phyloP scores from a whole-genome alignment of 2,329 filamentous ascomycete genomes.

The Colletotrichum siamense region DNA sequence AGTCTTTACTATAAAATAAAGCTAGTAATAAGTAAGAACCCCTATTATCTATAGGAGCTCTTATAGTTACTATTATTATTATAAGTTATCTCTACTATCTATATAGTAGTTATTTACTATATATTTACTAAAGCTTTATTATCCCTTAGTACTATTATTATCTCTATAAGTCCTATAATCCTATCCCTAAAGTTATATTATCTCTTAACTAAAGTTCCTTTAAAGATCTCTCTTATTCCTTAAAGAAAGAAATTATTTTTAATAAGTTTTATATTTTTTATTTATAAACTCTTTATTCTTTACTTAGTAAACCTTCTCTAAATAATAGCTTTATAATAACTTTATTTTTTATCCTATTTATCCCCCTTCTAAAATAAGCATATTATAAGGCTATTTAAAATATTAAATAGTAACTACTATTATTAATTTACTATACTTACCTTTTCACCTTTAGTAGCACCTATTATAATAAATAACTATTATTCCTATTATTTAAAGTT shows the following conservation, averaged over 20 bases:
- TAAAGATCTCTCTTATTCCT: not conserved
- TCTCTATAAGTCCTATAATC: not conserved
- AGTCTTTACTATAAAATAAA: not conserved
- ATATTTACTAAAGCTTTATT: not conserved
- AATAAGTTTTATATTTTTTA: not conserved
- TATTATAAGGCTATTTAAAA: no score
- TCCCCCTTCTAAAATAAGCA: no score
- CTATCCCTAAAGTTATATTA: not conserved
- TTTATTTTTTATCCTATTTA: not conserved
- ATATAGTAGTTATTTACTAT: not conserved
- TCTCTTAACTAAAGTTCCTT: accelerated
- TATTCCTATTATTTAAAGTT: no score
- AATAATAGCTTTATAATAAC: not conserved
- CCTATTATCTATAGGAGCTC: not conserved
- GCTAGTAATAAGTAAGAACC: not conserved
- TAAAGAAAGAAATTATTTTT: not conserved
- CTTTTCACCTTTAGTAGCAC: no score
- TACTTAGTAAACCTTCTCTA: not conserved
- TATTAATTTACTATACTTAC: no score
- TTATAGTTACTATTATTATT: not conserved
- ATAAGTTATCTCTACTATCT: not conserved
- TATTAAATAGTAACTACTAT: no score
- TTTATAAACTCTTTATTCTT: not conserved
- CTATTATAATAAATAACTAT: no score
- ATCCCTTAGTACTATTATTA: not conserved